Percentiles rank a stretch among this genome's conserved stretches.
Evolutionary conservation across 495 filamentous ascomycete genomes (phyloP).

Genomic region (Paragyromitra xinjiangensis): DNA sequence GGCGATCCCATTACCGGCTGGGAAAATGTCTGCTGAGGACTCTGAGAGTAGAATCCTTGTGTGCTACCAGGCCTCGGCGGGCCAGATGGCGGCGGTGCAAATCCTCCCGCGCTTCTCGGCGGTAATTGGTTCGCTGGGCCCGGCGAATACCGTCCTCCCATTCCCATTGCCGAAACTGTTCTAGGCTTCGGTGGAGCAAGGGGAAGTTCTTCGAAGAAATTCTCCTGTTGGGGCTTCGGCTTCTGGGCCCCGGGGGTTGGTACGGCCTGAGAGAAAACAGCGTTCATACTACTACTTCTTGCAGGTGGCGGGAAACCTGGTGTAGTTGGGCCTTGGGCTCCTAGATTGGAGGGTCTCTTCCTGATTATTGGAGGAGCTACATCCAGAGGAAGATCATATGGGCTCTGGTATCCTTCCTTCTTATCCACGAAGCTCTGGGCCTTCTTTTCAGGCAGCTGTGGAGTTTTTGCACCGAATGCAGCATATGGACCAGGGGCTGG

Average conservation of each 20-base stretch:
- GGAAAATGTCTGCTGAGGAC: constrained; percentile 33
- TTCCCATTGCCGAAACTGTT: constrained; percentile 58
- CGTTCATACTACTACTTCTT: constrained; percentile 70
- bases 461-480: constrained; percentile 58
- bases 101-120: constrained; percentile 42
- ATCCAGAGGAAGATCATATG: constrained; percentile 94
- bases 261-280: constrained; percentile 59
- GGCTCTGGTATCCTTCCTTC: constrained; percentile 90
- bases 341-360: constrained; percentile 64
- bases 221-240: constrained; percentile 48
- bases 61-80: constrained; percentile 49
- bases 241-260: constrained; percentile 41
- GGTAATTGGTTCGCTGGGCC: constrained; percentile 51
- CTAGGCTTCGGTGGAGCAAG: constrained; percentile 67
- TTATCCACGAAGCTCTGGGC: constrained; percentile 86
- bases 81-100: constrained; percentile 27
- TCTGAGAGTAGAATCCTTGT: constrained; percentile 51
- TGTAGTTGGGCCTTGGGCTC: constrained; percentile 58
- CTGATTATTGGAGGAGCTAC: constrained; percentile 66
- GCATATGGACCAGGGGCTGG: constrained; percentile 50
- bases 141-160: constrained; percentile 46
- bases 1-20: constrained; percentile 27
- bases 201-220: constrained; percentile 77
- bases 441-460: constrained; percentile 63
- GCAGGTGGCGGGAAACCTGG: constrained; percentile 63